Evolutionary conservation across 1,139 yeast genomes (phyloP), one percentile per base, ranked within the genome.

Genomic region (Williopsis jadinii): DNA sequence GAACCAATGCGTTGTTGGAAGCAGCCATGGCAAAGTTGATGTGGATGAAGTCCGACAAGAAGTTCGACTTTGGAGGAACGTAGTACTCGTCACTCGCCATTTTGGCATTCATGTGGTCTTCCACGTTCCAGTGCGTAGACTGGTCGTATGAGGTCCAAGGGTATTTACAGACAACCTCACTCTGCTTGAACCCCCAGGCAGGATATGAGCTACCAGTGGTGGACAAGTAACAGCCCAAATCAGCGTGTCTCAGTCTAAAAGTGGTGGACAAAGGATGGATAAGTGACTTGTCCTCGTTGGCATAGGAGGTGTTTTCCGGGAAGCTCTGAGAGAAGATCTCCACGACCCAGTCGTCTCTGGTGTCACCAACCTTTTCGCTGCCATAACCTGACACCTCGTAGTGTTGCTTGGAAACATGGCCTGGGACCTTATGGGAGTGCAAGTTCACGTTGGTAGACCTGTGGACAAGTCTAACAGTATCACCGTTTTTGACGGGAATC

Each of bases 111-210:
- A 63, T 65, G 54, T 83, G 87, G 44, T 77, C 78, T 60, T 84
- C 94, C 31, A 84, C 60, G 60, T 84, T 84, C 94, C 94, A 84
- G 84, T 87, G 80, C 2, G 88, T 79, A 32, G 80, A 72, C 54
- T 81, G 79, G 54, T 83, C 90, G 42, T 68, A 65, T 3, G 61
- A 52, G 33, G 70, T 64, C 58, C 70, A 63, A 2, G 79, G 61
- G 19, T 66, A 59, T 51, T 79, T 79, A 59, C 94, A 84, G 8
- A 80, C 76, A 32, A 84, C 85, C 60, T 84, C 94, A 24, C 88
- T 87, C 61, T 84, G 94, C 47, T 76, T 78, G 61, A 77, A 84
- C 1, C 94, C 94, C 94, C 94, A 84, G 1, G 80, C 65, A 3
- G 94, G 94, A 52, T 79, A 81, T 1, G 84, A 62, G 41, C 68